Percentiles rank a stretch among this genome's conserved stretches.
These are phyloP conservation scores for Magnaporthiopsis rhizophila DNA, from an alignment of 2,329 filamentous ascomycete species.

Conservation along the genomic window DNA sequence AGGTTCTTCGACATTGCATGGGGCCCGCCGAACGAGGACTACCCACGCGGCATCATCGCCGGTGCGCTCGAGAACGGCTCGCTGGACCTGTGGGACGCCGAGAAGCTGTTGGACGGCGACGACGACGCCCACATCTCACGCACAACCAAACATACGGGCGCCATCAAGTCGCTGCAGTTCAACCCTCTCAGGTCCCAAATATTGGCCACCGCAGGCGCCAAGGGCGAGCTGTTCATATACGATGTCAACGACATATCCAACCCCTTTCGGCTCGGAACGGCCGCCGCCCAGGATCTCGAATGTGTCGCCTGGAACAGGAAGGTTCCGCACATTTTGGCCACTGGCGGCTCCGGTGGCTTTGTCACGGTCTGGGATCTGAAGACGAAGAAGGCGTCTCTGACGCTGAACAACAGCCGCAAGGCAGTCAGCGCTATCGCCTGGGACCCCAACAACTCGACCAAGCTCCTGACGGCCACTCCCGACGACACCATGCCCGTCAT, in stretches of 20 bases:
- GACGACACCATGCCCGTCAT: conserved; percentile 85
- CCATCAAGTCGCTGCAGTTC: conserved; percentile 93
- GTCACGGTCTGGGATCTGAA: conserved; percentile 98
- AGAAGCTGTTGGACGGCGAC: conserved; percentile 49
- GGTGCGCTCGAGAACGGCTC: conserved; percentile 92
- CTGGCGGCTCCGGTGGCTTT: conserved; percentile 85
- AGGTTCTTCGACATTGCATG: conserved; percentile 98
- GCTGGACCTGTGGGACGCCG: conserved; percentile 88
- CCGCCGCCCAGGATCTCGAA: conserved; percentile 86
- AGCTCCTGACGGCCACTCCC: conserved; percentile 85
- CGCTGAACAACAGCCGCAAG: conserved; percentile 91
- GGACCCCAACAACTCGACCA: conserved; percentile 93
- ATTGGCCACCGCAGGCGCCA: conserved; percentile 83
- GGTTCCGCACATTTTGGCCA: conserved; percentile 91
- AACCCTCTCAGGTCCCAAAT: conserved; percentile 89
- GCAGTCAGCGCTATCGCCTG: conserved; percentile 92
- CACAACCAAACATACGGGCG: conserved; percentile 81
- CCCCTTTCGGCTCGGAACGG: conserved; percentile 81
- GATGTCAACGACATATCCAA: conserved; percentile 85
- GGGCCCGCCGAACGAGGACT: conserved; percentile 71
- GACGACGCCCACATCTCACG: conserved; percentile 75
- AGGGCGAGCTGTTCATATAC: conserved; percentile 94
- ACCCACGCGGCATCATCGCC: conserved; percentile 82
- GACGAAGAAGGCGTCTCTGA: conserved; percentile 94
- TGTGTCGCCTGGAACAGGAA: conserved; percentile 98